Evolutionary conservation across 2,329 filamentous ascomycete species (phyloP).

Genomic region (Talaromyces funiculosus): DNA sequence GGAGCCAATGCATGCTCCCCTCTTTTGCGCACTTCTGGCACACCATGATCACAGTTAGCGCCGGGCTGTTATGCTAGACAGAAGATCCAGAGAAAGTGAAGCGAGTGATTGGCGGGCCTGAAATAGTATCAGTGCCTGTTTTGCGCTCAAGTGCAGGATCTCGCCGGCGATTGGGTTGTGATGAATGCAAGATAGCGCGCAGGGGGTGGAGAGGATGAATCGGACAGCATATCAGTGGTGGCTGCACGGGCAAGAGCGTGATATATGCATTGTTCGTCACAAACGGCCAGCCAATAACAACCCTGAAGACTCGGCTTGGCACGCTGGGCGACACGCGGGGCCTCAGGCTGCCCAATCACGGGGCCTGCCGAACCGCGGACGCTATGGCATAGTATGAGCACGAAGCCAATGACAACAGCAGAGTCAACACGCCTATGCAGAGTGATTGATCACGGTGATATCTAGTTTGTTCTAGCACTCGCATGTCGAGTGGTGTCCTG

Average conservation of each 20-base stretch:
- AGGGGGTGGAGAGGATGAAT: background rate
- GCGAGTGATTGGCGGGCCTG: constrained; percentile 5
- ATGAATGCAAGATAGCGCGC: background rate
- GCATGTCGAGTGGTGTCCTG: background rate
- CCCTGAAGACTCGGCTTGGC: background rate
- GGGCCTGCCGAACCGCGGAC: constrained; percentile 4
- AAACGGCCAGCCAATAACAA: background rate
- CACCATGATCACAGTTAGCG: constrained; percentile 22
- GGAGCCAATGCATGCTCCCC: constrained; percentile 7
- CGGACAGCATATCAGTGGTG: constrained; percentile 4
- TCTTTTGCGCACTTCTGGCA: constrained; percentile 6
- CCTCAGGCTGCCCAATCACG: constrained; percentile 5
- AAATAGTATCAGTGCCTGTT: constrained; percentile 4
- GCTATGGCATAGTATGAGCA: background rate
- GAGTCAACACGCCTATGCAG: too few species aligned
- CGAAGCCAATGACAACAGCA: background rate
- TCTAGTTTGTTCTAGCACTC: background rate
- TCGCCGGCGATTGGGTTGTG: constrained; percentile 3
- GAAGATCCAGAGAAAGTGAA: background rate
- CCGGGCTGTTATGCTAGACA: constrained; percentile 19
- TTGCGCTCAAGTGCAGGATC: constrained; percentile 6
- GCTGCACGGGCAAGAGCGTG: background rate
- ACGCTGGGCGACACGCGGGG: background rate
- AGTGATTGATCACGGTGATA: too few species aligned
- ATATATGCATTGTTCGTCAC: constrained; percentile 10